phyloP scores from a whole-genome alignment of 2,329 filamentous ascomycete species.

The Penicillium janthinellum region DNA sequence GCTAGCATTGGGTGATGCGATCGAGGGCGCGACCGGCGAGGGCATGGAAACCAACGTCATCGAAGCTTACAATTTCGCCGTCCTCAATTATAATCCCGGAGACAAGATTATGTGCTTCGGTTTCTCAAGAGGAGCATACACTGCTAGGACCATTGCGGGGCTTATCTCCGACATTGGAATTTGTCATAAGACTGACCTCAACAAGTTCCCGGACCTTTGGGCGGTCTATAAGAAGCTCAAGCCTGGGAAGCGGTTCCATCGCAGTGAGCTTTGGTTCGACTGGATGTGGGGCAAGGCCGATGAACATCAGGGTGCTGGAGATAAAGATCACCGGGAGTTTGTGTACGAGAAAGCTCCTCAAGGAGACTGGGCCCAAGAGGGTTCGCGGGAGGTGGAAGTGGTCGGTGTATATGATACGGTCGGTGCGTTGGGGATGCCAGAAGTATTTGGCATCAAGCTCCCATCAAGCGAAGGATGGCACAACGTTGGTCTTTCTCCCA shows the following conservation, averaged over 20 bases:
- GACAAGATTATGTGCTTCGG: conserved; percentile 28
- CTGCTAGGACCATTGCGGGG: conserved; percentile 24
- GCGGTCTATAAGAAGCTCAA: conserved; percentile 19
- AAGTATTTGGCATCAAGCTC: conserved; percentile 25
- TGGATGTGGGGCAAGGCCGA: conserved; percentile 24
- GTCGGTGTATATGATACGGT: conserved; percentile 41
- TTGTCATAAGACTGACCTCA: conserved; percentile 20
- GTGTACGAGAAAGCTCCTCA: conserved; percentile 14
- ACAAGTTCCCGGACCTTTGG: conserved; percentile 25
- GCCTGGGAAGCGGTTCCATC: conserved; percentile 19
- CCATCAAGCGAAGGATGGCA: conserved; percentile 17
- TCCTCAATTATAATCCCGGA: conserved; percentile 22
- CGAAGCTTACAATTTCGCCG: conserved; percentile 27
- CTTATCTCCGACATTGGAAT: conserved; percentile 26
- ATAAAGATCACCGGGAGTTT: conserved; percentile 12
- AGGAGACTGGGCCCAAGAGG: conserved; percentile 17
- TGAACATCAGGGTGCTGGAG: conserved; percentile 21
- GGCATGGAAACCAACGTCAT: conserved; percentile 24
- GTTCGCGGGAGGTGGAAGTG: conserved; percentile 27
- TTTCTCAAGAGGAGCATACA: conserved; percentile 25
- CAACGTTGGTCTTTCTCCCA: conserved; percentile 22
- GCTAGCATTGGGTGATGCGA: conserved; percentile 25
- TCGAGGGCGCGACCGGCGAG: conserved; percentile 27
- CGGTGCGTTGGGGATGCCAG: conserved; percentile 35
- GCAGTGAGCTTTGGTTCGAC: conserved; percentile 25